phyloP scores from a whole-genome alignment of 805 yeast genomes.

The Millerago galiae region DNA sequence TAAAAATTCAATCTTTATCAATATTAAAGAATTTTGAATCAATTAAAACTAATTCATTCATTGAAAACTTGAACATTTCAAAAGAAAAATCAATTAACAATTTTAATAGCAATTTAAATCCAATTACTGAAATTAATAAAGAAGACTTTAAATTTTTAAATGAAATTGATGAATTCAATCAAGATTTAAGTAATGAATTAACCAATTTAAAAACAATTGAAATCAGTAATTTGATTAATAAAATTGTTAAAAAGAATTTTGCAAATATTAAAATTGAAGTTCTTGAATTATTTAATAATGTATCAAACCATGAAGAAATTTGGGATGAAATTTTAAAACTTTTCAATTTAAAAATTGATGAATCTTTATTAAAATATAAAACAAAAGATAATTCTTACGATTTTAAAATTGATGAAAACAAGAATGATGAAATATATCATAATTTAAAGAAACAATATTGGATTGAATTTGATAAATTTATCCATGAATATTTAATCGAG shows the following conservation, averaged over 20 bases:
- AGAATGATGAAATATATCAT: constrained; percentile 35
- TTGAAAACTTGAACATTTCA: constrained; percentile 27
- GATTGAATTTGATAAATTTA: constrained; percentile 50
- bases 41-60: constrained; percentile 25
- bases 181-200: constrained; percentile 24
- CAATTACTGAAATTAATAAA: constrained; percentile 15
- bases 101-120: constrained; percentile 12
- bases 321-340: constrained; percentile 55
- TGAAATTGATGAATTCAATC: constrained; percentile 28
- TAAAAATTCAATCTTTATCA: constrained; percentile 29
- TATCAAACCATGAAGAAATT: constrained; percentile 33
- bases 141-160: constrained; percentile 24
- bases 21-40: constrained; percentile 20
- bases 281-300: constrained; percentile 40
- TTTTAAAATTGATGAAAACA: constrained; percentile 59
- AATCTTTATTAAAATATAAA: constrained; percentile 26
- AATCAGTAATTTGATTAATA: constrained; percentile 29
- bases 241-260: constrained; percentile 40
- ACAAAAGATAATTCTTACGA: constrained; percentile 35
- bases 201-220: constrained; percentile 18
- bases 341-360: constrained; percentile 33
- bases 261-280: constrained; percentile 45
- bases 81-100: constrained; percentile 20
- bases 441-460: constrained; percentile 54
- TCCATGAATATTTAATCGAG: constrained; percentile 56